Evolutionary conservation across 2,329 filamentous ascomycete species (phyloP), one percentile per base, ranked within the genome.

Genomic region (Fusarium xyrophilum): DNA sequence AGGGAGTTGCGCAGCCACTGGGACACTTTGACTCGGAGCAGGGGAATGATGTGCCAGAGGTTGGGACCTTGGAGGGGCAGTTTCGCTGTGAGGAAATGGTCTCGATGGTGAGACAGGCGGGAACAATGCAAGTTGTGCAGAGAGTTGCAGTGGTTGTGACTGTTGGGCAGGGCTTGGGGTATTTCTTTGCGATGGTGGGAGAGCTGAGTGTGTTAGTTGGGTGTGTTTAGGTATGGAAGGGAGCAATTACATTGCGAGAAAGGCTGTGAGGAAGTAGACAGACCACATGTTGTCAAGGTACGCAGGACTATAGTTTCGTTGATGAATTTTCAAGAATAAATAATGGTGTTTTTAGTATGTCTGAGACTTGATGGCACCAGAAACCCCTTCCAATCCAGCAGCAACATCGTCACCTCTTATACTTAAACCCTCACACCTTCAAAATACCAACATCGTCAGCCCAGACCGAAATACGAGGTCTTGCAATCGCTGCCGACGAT

Each of bases 81-180:
- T 67, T 65, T 38, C 73, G 71, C 4, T 72, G 75, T 44, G 74
- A 71, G 25, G 75, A 75, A 30, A 79, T 61, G n/a, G 78, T 79
- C 15, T 69, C 67, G 25, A 77, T 48, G 28, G 33, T 57, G 40
- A 80, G 60, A 62, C 79, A 81, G 6, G 68, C 67, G 14, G 65
- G 68, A n/a, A 75, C 57, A 10, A 69, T 15, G 63, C 79, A 81
- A 8, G 77, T 79, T 21, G 72, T 67, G 69, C 79, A 81, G 42
- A 76, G 56, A 21, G 75, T 65, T 15, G 69, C 67, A 1, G 76
- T 79, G 33, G 71, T 65, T 14, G 76, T 79, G 17, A 79, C 71
- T 25, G 77, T 79, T 36, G 79, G 79, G 43, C 79, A 80, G 9
- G 58, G 55, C 3, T 60, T 61, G 27, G 40, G 8, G 39, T 38